A percentile compares a stretch with the other conserved stretches of the same genome.
phyloP scores from a whole-genome alignment of 2,329 filamentous ascomycete genomes.

The Fusarium palustre region DNA sequence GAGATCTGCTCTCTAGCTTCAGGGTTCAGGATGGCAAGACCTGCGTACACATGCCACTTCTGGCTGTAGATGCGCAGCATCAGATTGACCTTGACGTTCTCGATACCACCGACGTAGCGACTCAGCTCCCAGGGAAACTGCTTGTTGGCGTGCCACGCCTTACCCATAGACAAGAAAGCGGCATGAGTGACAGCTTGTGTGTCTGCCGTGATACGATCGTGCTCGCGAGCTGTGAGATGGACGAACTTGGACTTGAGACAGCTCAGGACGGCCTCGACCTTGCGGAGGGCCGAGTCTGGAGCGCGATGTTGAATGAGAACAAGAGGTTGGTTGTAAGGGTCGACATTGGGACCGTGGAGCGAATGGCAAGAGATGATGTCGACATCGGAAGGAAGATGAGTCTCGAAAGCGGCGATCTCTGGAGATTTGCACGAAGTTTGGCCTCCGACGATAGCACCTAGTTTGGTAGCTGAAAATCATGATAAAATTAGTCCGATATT shows the following conservation, averaged over 20 bases:
- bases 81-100: slow-evolving; percentile 99
- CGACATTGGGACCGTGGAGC: slow-evolving; percentile 90
- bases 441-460: slow-evolving; percentile 93
- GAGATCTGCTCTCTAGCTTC: slow-evolving; percentile 91
- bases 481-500: slow-evolving; percentile 17
- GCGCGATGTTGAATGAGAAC: slow-evolving; percentile 95
- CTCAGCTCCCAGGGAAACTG: slow-evolving; percentile 97
- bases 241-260: slow-evolving; percentile 90
- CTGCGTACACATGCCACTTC: slow-evolving; percentile 99
- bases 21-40: slow-evolving; percentile 95
- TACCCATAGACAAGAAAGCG: slow-evolving; percentile 97
- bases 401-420: slow-evolving; percentile 93
- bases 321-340: slow-evolving; percentile 88
- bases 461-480: slow-evolving; percentile 79
- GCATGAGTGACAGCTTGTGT: slow-evolving; percentile 98
- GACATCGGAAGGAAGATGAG: slow-evolving; percentile 86
- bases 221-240: slow-evolving; percentile 84
- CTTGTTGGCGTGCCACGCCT: slow-evolving; percentile 93
- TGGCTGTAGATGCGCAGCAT: slow-evolving; percentile 97
- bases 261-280: slow-evolving; percentile 83
- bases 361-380: slow-evolving; percentile 97
- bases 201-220: slow-evolving; percentile 97
- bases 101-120: slow-evolving; percentile 96
- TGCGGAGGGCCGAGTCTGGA: slow-evolving; percentile 77
- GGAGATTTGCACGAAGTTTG: slow-evolving; percentile 99